These are phyloP conservation scores for Celoporthe dispersa DNA, from an alignment of 2,329 filamentous ascomycete species.

Conservation along the genomic window DNA sequence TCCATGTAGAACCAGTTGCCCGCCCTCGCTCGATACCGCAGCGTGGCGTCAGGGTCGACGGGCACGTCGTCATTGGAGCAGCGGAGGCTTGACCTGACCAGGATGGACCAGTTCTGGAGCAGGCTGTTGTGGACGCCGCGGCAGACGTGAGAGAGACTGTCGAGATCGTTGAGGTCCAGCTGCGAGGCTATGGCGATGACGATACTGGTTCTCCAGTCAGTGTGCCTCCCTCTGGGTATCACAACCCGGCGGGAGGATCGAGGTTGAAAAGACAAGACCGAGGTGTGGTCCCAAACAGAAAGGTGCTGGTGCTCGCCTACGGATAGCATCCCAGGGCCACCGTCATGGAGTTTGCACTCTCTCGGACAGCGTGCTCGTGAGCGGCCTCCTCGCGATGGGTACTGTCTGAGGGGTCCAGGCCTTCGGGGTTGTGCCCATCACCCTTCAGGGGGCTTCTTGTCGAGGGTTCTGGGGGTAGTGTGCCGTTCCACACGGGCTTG, in stretches of 20 bases:
- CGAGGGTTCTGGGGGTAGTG: conserved; percentile 25
- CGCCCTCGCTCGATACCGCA: conserved; percentile 62
- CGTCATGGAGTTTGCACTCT: conserved; percentile 61
- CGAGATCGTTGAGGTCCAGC: conserved; percentile 86
- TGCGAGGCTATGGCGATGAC: conserved; percentile 73
- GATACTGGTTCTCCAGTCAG: conserved; percentile 59
- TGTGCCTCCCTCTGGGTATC: conserved; percentile 24
- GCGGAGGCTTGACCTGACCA: conserved; percentile 76
- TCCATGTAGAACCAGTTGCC: conserved; percentile 65
- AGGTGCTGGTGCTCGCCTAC: conserved; percentile 53
- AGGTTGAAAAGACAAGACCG: conserved; percentile 31
- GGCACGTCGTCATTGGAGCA: conserved; percentile 73
- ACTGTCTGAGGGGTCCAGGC: conserved; percentile 12
- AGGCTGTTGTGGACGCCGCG: conserved; percentile 78
- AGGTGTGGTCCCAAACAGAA: conserved; percentile 32
- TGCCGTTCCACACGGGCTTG: conserved; percentile 36
- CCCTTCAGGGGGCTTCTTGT: conserved; percentile 1
- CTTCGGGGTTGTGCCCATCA: background rate
- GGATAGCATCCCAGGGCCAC: conserved; percentile 70
- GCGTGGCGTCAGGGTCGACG: conserved; percentile 58
- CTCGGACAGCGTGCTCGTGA: conserved; percentile 35
- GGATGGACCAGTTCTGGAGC: conserved; percentile 74
- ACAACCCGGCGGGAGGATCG: conserved; percentile 27
- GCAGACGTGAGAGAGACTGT: conserved; percentile 81
- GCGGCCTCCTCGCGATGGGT: conserved; percentile 32